A percentile compares a stretch with the other conserved stretches of the same genome.
Evolutionary conservation across 805 yeast species (phyloP).

Genomic region (Saturnispora quitensis): DNA sequence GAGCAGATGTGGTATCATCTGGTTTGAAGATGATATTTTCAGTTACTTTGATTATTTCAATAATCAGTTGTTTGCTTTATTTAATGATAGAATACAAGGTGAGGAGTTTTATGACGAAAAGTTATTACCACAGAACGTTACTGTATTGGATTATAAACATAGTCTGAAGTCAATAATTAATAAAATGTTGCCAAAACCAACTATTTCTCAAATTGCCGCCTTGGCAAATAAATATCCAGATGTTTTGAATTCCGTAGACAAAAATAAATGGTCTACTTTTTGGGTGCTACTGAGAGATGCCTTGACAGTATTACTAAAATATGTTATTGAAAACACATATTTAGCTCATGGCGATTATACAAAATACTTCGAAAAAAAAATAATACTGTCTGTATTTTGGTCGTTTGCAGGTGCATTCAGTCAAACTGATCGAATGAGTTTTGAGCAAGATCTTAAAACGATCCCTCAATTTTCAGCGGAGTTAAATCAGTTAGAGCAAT

Average conservation of each 20-base stretch:
- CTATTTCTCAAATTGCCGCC: background rate
- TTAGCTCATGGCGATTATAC: conserved; percentile 22
- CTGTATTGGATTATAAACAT: conserved; percentile 3
- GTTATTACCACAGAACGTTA: background rate
- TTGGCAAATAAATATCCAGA: background rate
- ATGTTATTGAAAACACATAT: conserved; percentile 17
- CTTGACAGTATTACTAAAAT: conserved; percentile 23
- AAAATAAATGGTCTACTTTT: conserved; percentile 24
- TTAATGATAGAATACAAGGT: conserved; percentile 10
- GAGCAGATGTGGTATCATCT: conserved; percentile 85
- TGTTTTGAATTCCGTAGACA: background rate
- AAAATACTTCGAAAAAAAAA: conserved; percentile 26
- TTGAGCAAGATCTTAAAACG: conserved; percentile 26
- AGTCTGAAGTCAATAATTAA: conserved; percentile 3
- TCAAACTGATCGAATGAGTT: conserved; percentile 29
- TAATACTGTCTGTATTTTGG: conserved; percentile 44
- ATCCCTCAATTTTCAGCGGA: conserved; percentile 16
- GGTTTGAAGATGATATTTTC: conserved; percentile 39
- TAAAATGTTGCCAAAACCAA: background rate
- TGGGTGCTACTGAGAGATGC: conserved; percentile 32
- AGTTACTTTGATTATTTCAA: conserved; percentile 8
- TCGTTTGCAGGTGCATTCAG: conserved; percentile 53
- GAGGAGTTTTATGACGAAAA: conserved; percentile 8
- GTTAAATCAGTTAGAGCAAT: conserved; percentile 1
- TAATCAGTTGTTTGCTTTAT: conserved; percentile 12